Evolutionary conservation across 495 filamentous ascomycete species (phyloP).

Genomic region (Hypomontagnella monticulosa): DNA sequence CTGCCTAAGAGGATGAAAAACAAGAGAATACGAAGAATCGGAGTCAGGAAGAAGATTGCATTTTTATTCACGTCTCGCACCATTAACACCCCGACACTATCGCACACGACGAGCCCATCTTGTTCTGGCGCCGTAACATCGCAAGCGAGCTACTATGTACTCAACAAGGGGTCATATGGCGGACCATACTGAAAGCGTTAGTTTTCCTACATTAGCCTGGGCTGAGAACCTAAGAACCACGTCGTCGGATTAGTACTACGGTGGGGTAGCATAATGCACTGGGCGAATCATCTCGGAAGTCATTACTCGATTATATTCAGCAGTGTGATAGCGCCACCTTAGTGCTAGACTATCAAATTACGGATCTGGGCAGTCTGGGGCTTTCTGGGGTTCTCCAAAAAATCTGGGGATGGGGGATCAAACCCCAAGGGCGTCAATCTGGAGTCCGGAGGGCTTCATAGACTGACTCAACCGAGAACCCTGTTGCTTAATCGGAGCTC

Average conservation of each 20-base stretch:
- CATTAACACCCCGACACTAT: constrained; percentile 25
- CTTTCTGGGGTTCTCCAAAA: constrained; percentile 32
- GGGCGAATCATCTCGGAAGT: constrained; percentile 22
- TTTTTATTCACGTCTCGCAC: constrained; percentile 35
- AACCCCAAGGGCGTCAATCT: constrained; percentile 23
- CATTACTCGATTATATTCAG: constrained; percentile 19
- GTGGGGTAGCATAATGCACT: constrained; percentile 22
- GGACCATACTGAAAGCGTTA: constrained; percentile 16
- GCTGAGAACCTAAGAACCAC: constrained; percentile 24
- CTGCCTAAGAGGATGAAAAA: background rate
- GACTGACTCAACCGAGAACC: constrained; percentile 12
- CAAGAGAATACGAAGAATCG: background rate
- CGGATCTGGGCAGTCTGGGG: constrained; percentile 31
- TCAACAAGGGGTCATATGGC: constrained; percentile 23
- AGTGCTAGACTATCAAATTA: constrained; percentile 13
- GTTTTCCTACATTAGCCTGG: constrained; percentile 25
- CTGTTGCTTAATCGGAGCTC: constrained; percentile 22
- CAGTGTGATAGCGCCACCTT: constrained; percentile 16
- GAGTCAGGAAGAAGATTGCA: constrained; percentile 11
- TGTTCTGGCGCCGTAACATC: constrained; percentile 25
- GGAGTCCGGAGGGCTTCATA: constrained; percentile 11
- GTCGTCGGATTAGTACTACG: constrained; percentile 19
- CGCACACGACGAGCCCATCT: constrained; percentile 16
- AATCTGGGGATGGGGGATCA: constrained; percentile 35
- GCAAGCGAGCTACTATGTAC: constrained; percentile 34